These are phyloP conservation scores for Pistacia vera DNA, from an alignment of 345 rosid genomes.

Conservation along the genomic window DNA sequence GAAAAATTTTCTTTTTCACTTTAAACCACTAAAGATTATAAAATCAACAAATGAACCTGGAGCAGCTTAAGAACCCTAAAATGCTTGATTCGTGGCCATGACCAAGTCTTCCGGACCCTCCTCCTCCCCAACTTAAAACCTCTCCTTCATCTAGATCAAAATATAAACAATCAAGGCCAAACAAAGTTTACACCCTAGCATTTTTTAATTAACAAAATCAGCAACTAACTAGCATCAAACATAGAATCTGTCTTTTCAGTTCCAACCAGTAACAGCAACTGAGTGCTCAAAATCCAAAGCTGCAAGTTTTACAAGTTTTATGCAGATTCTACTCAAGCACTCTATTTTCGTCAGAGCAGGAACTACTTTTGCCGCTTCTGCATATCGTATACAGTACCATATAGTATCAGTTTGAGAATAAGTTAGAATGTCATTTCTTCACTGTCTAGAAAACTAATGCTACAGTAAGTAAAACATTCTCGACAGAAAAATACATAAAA, in stretches of 20 bases:
- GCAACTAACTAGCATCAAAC: conserved; percentile 11
- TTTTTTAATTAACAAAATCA: background rate
- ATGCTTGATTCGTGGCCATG: conserved; percentile 77
- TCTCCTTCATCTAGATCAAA: conserved; percentile 65
- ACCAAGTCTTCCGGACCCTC: conserved; percentile 88
- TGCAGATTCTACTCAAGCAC: no score
- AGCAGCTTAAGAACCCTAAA: conserved; percentile 64
- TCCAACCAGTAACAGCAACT: conserved; percentile 84
- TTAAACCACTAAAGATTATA: conserved; percentile 9
- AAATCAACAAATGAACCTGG: conserved; percentile 48
- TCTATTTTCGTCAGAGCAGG: no score
- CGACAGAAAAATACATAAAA: background rate
- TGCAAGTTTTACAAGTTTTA: no score
- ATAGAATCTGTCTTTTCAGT: conserved; percentile 20
- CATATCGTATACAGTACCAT: no score
- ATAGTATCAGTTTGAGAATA: no score
- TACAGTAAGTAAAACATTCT: no score
- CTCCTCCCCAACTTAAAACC: conserved; percentile 92
- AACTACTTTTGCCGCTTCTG: no score
- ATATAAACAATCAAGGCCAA: conserved; percentile 15
- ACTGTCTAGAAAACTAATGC: background rate
- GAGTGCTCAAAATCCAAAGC: no score
- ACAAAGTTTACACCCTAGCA: conserved; percentile 9
- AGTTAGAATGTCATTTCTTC: background rate
- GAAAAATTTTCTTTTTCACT: background rate